These are phyloP conservation scores for Neurospora sp. DNA, from an alignment of 495 filamentous ascomycete genomes.

Conservation along the genomic window DNA sequence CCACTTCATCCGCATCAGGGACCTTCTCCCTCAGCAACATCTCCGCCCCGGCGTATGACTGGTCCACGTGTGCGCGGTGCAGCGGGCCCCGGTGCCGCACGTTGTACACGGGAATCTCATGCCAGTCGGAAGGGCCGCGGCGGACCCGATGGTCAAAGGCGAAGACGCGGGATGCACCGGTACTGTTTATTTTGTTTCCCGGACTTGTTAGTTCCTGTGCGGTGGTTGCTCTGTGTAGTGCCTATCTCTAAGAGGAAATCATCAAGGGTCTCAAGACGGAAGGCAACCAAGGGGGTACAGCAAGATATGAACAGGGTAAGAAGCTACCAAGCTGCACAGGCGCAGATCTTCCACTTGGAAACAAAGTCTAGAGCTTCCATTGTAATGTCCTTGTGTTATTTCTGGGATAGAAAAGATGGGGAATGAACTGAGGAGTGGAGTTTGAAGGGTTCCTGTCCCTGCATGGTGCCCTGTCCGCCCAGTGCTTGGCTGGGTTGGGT, in stretches of 20 bases:
- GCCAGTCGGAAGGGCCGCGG: constrained; percentile 33
- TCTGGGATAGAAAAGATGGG: neutral
- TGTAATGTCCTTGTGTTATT: neutral
- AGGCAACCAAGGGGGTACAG: constrained; percentile 3
- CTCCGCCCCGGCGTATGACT: constrained; percentile 50
- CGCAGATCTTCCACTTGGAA: neutral
- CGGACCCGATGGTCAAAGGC: constrained; percentile 69
- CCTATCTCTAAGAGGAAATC: no score
- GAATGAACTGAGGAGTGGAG: neutral
- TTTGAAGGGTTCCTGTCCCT: neutral
- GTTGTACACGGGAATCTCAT: constrained; percentile 20
- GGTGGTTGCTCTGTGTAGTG: neutral
- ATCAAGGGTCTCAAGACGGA: neutral
- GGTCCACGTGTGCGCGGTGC: constrained; percentile 59
- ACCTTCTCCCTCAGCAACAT: constrained; percentile 46
- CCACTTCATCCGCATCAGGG: constrained; percentile 30
- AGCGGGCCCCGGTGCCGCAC: constrained; percentile 46
- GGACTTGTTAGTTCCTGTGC: neutral
- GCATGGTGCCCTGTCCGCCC: neutral
- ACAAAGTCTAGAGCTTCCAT: neutral
- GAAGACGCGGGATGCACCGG: constrained; percentile 50
- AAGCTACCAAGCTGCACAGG: neutral
- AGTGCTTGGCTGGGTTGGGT: neutral
- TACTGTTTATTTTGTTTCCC: constrained; percentile 29
- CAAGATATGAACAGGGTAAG: neutral